Base-by-base conservation (phyloP, 2,329 filamentous ascomycete genomes). In the Nannizzia gypsea region DNA sequence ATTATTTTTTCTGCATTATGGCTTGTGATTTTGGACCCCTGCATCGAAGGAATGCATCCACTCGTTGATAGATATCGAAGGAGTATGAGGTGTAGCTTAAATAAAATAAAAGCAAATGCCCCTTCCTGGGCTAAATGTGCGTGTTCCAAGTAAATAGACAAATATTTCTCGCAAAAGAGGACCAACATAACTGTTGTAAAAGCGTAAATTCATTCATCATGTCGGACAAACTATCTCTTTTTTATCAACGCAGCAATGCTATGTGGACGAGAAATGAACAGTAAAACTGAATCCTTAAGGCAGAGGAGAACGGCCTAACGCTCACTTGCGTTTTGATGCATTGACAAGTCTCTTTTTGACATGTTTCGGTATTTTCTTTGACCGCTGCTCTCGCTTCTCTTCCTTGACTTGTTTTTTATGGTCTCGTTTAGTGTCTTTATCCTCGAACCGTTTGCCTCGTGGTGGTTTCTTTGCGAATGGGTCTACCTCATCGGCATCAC, bases 341-440 rank as follows among this genome's bases (percentile, higher is more conserved):
- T 80, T 81, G 26, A 95, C 83, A 61, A 95, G 74, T 71, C 87
- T 89, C 79, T 96, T 97, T 81, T 99, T 99, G 36, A 96, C 65
- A 71, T 95, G 85, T 76, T 99, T 99, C 0, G 93, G 92, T 76
- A 99, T 95, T 79, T 99, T 99, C 3, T 89, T 88, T 73, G 92
- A 89, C 62, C 93, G 80, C 78, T 95, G 90, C 73, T 96, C 91
- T 38, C 90, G 85, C 77, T 96, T 96, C 68, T 91, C 92, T 69
- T 96, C 92, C 76, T 97, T 99, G 66, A 96, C 87, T 1, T 87
- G 86, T 71, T 84, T 83, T 73, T 99, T 99, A 73, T 96, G 93
- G 65, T 83, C 84, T 65, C 86, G 87, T 73, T 96, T 97, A 61
- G 83, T 83, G 11, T 96, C 90, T 74, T 96, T 96, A 67, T 96